Evolutionary conservation across 2,329 filamentous ascomycete genomes (phyloP), one percentile per base, ranked within the genome.

Genomic region (Scytalidium sp.): DNA sequence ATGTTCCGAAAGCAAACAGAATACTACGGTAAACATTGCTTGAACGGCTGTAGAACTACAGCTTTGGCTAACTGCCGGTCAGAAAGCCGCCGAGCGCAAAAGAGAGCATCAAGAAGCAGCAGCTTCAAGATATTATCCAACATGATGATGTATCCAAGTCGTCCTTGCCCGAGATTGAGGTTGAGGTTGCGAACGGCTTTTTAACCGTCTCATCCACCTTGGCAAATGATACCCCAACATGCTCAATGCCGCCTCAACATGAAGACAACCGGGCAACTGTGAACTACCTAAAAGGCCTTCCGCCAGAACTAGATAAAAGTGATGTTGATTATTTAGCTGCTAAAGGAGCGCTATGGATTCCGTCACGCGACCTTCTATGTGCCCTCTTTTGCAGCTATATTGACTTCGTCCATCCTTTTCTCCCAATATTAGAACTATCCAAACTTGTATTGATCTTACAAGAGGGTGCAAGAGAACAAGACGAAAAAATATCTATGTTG

Each of bases 341-440:
- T 66, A 96, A 95, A 73, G 90, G 90, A 4, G 90, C 90, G 2
- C 72, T 96, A 57, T 83, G 83, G 2, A 80, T 96, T 43, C 91
- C 91, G 5, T 75, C 79, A 42, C 69, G 78, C 6, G 71, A 73
- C 10, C 75, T 96, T 39, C 87, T 92, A 60, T 88, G 87, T 64
- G 89, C 90, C 53, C 76, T 96, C 43, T 73, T 96, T 22, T 84
- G 86, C 58, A 84, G 85, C 42, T 96, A 93, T 61, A 79, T 91
- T 54, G 87, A 95, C 70, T 95, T 87, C 65, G 89, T 96, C 7
- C 87, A 96, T 66, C 89, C 90, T 1, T 96, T 88, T 66, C 94
- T 96, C 88, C 91, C 91, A 19, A 74, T 96, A 23, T 72, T 96
- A 56, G 89, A 87, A 73, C 61, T 84, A 64, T 66, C 81, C 65